A percentile compares a stretch with the other conserved stretches of the same genome.
Conservation (phyloP, 306 rosid genomes). For the Ormosia emarginata region DNA sequence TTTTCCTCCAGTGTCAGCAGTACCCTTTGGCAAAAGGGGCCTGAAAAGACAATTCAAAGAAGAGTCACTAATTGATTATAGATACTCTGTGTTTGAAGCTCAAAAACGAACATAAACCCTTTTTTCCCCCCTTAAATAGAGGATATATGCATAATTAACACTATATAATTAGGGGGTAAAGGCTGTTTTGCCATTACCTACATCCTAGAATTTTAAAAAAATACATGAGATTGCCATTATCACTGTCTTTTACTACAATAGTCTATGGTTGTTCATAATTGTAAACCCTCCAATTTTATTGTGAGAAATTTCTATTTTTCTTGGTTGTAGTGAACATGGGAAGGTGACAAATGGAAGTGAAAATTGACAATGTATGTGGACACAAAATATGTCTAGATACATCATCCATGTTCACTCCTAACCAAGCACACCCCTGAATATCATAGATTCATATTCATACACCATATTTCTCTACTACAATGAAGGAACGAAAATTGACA, state of each 20-base stretch:
- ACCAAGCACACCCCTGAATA: neutral
- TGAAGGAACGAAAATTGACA: too few species aligned
- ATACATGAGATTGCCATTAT: neutral
- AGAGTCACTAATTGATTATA: neutral
- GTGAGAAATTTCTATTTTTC: neutral
- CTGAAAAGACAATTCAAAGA: slow-evolving; percentile 33
- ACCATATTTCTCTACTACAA: neutral
- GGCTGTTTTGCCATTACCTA: neutral
- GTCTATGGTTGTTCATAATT: neutral
- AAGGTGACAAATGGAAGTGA: neutral
- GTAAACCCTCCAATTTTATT: neutral
- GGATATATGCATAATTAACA: neutral
- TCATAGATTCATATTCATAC: neutral
- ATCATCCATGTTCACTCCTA: neutral
- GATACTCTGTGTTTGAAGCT: neutral
- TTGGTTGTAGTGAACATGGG: neutral
- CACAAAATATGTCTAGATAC: slow-evolving; percentile 28
- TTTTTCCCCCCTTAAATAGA: neutral
- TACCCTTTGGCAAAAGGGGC: slow-evolving; percentile 92
- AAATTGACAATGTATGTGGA: slow-evolving; percentile 15
- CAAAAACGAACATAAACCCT: neutral
- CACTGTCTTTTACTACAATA: neutral
- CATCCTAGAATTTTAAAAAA: neutral
- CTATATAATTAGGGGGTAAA: neutral
- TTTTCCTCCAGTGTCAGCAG: slow-evolving; percentile 87